phyloP scores from a whole-genome alignment of 2,329 filamentous ascomycete species.

The Aspergillus flavus region DNA sequence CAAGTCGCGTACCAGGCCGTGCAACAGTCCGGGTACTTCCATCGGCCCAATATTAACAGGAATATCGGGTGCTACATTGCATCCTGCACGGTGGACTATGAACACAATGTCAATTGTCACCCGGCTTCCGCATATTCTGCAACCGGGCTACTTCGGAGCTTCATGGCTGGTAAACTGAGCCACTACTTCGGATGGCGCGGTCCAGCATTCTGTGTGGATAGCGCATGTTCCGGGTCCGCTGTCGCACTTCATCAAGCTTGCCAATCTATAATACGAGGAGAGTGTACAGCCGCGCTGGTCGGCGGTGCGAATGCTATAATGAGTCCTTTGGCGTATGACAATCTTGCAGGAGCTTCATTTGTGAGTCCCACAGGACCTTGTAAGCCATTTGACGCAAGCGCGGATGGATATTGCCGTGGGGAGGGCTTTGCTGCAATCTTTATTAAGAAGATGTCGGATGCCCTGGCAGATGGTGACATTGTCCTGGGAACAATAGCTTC shows the following conservation, averaged over 20 bases:
- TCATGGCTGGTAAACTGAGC: slow-evolving; percentile 36
- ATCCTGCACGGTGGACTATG: slow-evolving; percentile 41
- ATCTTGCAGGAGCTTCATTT: slow-evolving; percentile 42
- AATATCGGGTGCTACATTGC: slow-evolving; percentile 47
- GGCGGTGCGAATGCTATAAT: slow-evolving; percentile 40
- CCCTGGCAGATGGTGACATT: slow-evolving; percentile 47
- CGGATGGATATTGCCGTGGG: slow-evolving; percentile 56
- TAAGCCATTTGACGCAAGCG: slow-evolving; percentile 50
- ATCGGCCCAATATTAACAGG: slow-evolving; percentile 14
- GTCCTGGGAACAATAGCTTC: slow-evolving; percentile 48
- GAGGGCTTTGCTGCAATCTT: slow-evolving; percentile 52
- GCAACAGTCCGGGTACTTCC: slow-evolving; percentile 35
- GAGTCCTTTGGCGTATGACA: slow-evolving; percentile 25
- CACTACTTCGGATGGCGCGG: slow-evolving; percentile 50
- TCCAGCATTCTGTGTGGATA: slow-evolving; percentile 45
- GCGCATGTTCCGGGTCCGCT: slow-evolving; percentile 45
- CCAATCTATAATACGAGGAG: slow-evolving; percentile 23
- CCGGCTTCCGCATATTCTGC: slow-evolving; percentile 41
- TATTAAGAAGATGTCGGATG: slow-evolving; percentile 52
- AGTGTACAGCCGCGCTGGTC: slow-evolving; percentile 32
- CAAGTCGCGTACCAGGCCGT: slow-evolving; percentile 37
- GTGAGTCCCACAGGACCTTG: slow-evolving; percentile 50
- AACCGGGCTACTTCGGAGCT: slow-evolving; percentile 28
- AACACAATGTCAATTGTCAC: slow-evolving; percentile 44
- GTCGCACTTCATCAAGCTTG: slow-evolving; percentile 37